Percentiles rank a stretch among this genome's conserved stretches.
Conservation (phyloP, 148 eudicot species). For the Vaccinium macrocarpon region DNA sequence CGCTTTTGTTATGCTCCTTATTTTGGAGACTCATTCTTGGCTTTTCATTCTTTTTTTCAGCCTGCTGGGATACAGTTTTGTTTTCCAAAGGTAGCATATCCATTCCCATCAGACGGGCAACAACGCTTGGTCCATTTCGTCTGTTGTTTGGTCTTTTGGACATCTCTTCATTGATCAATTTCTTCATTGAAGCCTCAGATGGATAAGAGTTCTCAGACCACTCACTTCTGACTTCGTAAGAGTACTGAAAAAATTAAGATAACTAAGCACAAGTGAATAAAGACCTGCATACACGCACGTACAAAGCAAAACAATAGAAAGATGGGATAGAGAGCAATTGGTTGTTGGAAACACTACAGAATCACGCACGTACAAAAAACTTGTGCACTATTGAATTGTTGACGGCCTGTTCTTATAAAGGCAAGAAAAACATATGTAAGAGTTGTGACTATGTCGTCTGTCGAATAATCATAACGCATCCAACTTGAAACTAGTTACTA, state of each 20-base stretch:
- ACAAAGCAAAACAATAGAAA: not conserved
- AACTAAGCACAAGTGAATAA: slow-evolving; percentile 4
- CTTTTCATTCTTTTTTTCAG: slow-evolving; percentile 32
- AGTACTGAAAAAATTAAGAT: slow-evolving; percentile 28
- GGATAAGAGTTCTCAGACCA: slow-evolving; percentile 43
- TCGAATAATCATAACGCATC: not conserved
- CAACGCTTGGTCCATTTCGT: slow-evolving; percentile 69
- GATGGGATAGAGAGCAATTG: not conserved
- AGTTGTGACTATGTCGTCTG: not conserved
- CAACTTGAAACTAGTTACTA: not conserved
- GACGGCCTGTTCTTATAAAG: not conserved
- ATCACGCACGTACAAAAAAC: not conserved
- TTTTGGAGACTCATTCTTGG: slow-evolving; percentile 21
- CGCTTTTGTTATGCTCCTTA: slow-evolving; percentile 38
- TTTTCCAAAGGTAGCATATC: slow-evolving; percentile 59
- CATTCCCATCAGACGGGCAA: slow-evolving; percentile 97
- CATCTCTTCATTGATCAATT: slow-evolving; percentile 64
- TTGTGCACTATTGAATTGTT: not conserved
- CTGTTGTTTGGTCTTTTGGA: slow-evolving; percentile 45
- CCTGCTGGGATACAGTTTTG: slow-evolving; percentile 26
- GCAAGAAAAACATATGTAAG: not conserved
- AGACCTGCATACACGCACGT: not conserved
- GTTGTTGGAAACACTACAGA: not conserved
- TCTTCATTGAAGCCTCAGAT: slow-evolving; percentile 72
- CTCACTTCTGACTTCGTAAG: slow-evolving; percentile 36